phyloP scores from a whole-genome alignment of 73 alveolate species.

The Breviolum minutum region DNA sequence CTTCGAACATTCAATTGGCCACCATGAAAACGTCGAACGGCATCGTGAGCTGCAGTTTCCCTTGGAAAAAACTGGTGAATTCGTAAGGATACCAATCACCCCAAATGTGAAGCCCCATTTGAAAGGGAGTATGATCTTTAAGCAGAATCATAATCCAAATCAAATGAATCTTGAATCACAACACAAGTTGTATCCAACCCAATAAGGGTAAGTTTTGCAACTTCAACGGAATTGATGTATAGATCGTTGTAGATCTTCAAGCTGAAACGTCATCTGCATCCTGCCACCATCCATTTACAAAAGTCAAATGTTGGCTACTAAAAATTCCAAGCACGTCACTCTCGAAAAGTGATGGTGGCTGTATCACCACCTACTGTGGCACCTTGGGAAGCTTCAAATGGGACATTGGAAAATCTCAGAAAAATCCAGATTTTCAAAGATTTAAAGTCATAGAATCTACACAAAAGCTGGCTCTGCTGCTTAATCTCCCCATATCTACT shows the following conservation, averaged over 20 bases:
- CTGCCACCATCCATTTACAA: no score
- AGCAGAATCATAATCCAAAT: not conserved
- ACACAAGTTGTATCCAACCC: no score
- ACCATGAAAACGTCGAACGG: slow-evolving; percentile 88
- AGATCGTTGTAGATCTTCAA: not conserved
- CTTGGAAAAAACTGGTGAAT: not conserved
- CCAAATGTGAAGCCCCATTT: not conserved
- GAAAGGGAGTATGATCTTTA: not conserved
- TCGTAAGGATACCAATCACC: not conserved
- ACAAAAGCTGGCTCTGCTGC: not conserved
- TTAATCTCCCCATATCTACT: no score
- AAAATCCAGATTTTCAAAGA: not conserved
- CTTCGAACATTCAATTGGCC: slow-evolving; percentile 67
- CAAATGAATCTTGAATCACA: no score
- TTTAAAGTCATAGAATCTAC: not conserved
- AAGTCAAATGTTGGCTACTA: no score
- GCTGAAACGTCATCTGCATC: no score
- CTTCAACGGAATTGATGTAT: no score
- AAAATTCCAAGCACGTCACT: not conserved
- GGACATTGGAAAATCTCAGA: not conserved
- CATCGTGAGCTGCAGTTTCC: slow-evolving; percentile 39
- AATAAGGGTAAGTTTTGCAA: no score
- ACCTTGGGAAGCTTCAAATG: not conserved
- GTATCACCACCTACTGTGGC: slow-evolving; percentile 79
- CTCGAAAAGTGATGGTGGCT: slow-evolving; percentile 80